Conservation (phyloP, 352 stramenopile species). For the Pythium rishiriense region DNA sequence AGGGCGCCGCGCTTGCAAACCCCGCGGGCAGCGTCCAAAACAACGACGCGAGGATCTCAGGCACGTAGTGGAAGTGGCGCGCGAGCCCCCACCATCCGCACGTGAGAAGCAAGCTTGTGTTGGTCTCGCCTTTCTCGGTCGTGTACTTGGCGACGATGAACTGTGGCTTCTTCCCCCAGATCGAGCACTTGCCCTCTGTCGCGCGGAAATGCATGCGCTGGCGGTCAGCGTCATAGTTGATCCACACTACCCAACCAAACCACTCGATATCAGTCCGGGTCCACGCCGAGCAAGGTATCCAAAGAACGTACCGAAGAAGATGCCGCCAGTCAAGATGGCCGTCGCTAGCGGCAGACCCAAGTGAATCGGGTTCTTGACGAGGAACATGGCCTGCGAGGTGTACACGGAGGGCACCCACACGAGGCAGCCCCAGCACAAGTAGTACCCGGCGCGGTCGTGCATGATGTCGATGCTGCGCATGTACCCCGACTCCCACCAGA, state of each 20-base stretch:
- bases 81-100: constrained; percentile 94
- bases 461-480: constrained; percentile 98
- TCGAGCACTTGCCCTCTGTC: constrained; percentile 78
- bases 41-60: constrained; percentile 87
- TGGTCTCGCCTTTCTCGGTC: constrained; percentile 86
- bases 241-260: constrained; percentile 54
- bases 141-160: constrained; percentile 94
- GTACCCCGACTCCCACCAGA: constrained; percentile 95
- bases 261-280: background rate
- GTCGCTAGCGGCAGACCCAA: constrained; percentile 44
- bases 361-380: constrained; percentile 89
- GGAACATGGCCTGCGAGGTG: constrained; percentile 93
- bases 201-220: constrained; percentile 93
- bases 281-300: background rate
- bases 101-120: constrained; percentile 90
- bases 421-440: constrained; percentile 97
- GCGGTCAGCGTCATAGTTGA: constrained; percentile 96
- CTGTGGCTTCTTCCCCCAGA: constrained; percentile 92
- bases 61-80: constrained; percentile 96
- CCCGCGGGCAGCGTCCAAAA: constrained; percentile 74
- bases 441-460: constrained; percentile 93
- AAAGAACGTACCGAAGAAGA: constrained; percentile 65
- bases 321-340: constrained; percentile 66
- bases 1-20: constrained; percentile 62
- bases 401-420: constrained; percentile 97